Percentiles rank a stretch among this genome's conserved stretches.
Conservation (phyloP, 1,284 basidiomycete species). For the Anthracocystis walkeri region DNA sequence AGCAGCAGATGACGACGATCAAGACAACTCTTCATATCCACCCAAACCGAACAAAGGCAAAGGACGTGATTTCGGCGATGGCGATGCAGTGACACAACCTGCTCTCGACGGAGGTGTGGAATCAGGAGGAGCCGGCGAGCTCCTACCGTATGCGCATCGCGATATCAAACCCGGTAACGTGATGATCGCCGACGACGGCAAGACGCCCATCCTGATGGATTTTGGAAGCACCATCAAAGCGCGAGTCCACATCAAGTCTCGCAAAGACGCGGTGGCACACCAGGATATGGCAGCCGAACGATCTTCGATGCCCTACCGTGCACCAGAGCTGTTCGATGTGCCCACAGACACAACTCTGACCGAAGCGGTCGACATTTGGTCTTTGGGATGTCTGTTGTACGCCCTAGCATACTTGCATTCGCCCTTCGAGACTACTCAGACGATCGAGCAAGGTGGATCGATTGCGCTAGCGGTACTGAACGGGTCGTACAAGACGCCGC, state of each 20-base stretch:
- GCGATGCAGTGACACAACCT: constrained; percentile 34
- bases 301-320: constrained; percentile 69
- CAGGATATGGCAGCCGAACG: constrained; percentile 67
- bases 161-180: constrained; percentile 97
- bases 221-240: constrained; percentile 90
- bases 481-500: constrained; percentile 66
- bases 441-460: constrained; percentile 67
- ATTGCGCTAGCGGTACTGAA: constrained; percentile 69
- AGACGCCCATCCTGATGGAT: constrained; percentile 88
- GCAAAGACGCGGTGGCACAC: constrained; percentile 78
- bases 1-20: constrained; percentile 72
- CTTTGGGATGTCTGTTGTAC: constrained; percentile 67
- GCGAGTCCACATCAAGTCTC: constrained; percentile 80
- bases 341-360: constrained; percentile 65
- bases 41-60: constrained; percentile 54
- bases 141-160: constrained; percentile 90
- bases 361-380: constrained; percentile 69
- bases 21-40: constrained; percentile 61
- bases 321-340: constrained; percentile 69
- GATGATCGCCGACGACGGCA: constrained; percentile 91
- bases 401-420: constrained; percentile 68
- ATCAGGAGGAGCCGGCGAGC: constrained; percentile 42
- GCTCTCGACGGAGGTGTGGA: constrained; percentile 72
- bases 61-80: constrained; percentile 22
- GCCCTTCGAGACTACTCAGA: constrained; percentile 69